phyloP scores from a whole-genome alignment of 129 eudicot species.

The Smallanthus sonchifolius region DNA sequence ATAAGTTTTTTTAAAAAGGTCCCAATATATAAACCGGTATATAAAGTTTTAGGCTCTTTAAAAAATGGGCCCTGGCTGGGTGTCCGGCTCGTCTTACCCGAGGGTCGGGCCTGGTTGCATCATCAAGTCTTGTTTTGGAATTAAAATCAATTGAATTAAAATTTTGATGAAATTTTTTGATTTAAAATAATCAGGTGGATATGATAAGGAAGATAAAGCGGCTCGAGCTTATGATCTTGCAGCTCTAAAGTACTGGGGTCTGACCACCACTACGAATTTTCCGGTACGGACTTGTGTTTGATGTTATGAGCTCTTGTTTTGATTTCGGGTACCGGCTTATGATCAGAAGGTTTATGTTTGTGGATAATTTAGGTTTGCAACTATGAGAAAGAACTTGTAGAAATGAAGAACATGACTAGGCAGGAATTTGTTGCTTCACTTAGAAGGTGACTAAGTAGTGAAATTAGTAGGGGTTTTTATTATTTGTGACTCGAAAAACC shows the following conservation, averaged over 20 bases:
- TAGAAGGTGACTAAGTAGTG: conserved; percentile 47
- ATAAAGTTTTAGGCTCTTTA: too few species aligned
- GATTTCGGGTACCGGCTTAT: background rate
- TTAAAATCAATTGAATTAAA: too few species aligned
- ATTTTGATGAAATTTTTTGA: background rate
- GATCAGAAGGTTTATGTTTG: background rate
- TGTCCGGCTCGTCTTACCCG: too few species aligned
- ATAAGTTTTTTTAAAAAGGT: too few species aligned
- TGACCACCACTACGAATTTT: conserved; percentile 80
- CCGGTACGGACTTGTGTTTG: conserved; percentile 33
- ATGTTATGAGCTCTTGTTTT: background rate
- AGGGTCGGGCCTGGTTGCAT: too few species aligned
- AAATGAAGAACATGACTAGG: conserved; percentile 90
- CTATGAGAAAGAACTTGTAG: conserved; percentile 83
- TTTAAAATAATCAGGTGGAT: conserved; percentile 52
- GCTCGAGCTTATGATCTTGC: conserved; percentile 96
- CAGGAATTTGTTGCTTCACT: conserved; percentile 96
- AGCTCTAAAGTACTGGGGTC: conserved; percentile 97
- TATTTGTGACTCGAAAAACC: too few species aligned
- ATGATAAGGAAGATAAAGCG: conserved; percentile 93
- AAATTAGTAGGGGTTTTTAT: too few species aligned
- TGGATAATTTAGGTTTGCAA: conserved; percentile 46
- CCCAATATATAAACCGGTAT: too few species aligned
- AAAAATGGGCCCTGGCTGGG: too few species aligned
- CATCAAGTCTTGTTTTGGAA: too few species aligned